Conservation (phyloP, 2,329 filamentous ascomycete species). For the Aspergillus unguis region DNA sequence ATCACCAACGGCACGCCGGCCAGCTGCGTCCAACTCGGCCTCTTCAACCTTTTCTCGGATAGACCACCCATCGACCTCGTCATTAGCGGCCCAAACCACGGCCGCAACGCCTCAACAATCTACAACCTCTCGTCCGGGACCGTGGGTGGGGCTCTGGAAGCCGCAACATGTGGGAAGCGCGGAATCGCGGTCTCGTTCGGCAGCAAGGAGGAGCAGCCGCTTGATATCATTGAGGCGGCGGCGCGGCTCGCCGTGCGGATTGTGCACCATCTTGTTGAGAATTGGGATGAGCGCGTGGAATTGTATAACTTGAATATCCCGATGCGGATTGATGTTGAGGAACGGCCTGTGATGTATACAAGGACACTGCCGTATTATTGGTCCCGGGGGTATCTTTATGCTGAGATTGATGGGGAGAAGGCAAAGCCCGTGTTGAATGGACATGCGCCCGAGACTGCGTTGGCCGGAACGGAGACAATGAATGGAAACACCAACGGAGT, state of each 20-base stretch:
- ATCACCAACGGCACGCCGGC: conserved; percentile 74
- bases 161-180: conserved; percentile 63
- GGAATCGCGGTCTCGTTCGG: conserved; percentile 81
- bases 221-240: conserved; percentile 68
- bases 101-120: conserved; percentile 72
- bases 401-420: conserved; percentile 59
- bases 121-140: conserved; percentile 74
- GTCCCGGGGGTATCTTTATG: conserved; percentile 72
- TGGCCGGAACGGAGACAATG: conserved; percentile 10
- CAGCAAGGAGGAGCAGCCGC: conserved; percentile 74
- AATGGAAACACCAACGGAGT: conserved; percentile 26
- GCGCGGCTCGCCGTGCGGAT: conserved; percentile 68
- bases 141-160: conserved; percentile 71
- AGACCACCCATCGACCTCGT: conserved; percentile 68
- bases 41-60: conserved; percentile 70
- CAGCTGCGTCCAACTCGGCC: conserved; percentile 71
- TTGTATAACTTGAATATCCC: conserved; percentile 86
- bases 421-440: conserved; percentile 54
- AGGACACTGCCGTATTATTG: conserved; percentile 84
- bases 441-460: no score
- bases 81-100: conserved; percentile 74
- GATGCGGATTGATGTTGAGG: conserved; percentile 67
- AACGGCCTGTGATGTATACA: conserved; percentile 69
- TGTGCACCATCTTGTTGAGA: conserved; percentile 67
- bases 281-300: conserved; percentile 70